Percentiles rank a stretch among this genome's conserved stretches.
phyloP scores from a whole-genome alignment of 129 eudicot species.

The Artemisia annua region DNA sequence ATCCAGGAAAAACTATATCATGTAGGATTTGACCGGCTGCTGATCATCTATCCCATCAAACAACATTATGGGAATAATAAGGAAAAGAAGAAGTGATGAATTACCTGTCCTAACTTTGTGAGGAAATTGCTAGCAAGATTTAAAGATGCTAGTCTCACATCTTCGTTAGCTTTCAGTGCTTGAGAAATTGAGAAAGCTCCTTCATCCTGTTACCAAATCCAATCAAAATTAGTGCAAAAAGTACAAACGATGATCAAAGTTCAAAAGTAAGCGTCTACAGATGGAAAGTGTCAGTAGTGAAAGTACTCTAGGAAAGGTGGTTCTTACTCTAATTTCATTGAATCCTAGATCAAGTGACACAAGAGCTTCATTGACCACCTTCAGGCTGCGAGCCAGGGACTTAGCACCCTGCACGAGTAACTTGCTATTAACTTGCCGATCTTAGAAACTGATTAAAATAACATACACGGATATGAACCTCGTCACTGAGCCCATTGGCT shows the following conservation, averaged over 20 bases:
- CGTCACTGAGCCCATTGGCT: slow-evolving; percentile 91
- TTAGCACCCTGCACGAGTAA: slow-evolving; percentile 67
- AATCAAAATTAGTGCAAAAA: slow-evolving; percentile 1
- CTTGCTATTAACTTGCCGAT: slow-evolving; percentile 12
- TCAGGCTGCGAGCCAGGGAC: slow-evolving; percentile 88
- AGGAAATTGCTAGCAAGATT: slow-evolving; percentile 83
- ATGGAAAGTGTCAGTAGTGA: neutral
- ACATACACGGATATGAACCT: slow-evolving; percentile 44
- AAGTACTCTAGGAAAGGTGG: neutral
- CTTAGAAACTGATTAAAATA: neutral
- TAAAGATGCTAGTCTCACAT: slow-evolving; percentile 72
- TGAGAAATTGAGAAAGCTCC: slow-evolving; percentile 96
- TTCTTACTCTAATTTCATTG: slow-evolving; percentile 86
- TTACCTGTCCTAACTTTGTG: slow-evolving; percentile 93
- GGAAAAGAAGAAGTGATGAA: neutral
- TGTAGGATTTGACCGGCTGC: neutral
- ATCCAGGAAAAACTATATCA: no score
- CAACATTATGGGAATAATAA: neutral
- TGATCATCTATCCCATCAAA: neutral
- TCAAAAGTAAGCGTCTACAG: neutral
- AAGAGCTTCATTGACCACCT: slow-evolving; percentile 89
- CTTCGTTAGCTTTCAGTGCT: slow-evolving; percentile 95
- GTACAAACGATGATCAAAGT: neutral
- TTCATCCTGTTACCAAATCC: slow-evolving; percentile 61
- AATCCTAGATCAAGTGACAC: slow-evolving; percentile 82